Evolutionary conservation across 1,284 basidiomycete species (phyloP), one percentile per base, ranked within the genome.

Genomic region (Leccinum glutinopallens): DNA sequence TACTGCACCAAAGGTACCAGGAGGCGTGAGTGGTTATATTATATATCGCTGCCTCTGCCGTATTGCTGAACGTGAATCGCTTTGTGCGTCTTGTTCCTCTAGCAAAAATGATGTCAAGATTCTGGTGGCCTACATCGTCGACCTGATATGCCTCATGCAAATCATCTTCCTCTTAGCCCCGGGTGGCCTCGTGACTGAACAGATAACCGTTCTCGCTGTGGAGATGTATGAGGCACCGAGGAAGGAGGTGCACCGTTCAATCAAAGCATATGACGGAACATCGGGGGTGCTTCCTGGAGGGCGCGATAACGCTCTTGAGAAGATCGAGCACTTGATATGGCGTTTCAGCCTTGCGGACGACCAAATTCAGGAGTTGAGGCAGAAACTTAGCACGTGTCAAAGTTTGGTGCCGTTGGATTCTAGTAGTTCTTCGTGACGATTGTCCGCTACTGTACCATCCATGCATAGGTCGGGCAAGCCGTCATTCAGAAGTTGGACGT

Each of bases 121-220:
- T 46, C n/a, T 46, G 43, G n/a, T 1, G 43, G 43, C 39, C 22
- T 74, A 70, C 58, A 72, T 75, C 35, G 66, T 76, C 15, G 64
- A 72, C 46, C 39, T 74, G 53, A 67, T 67, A 9, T 67, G 66
- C 33, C 49, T 74, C 54, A 68, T 75, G 71, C 67, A 75, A 54
- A 39, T 37, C 15, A 17, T 72, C n/a, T 73, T 71, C 56, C 46
- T 71, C 29, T 9, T 66, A 6, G 37, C 54, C 0, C n/a, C 59
- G 1, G 33, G 59, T 2, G n/a, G 22, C 4, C 43, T 0, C 2
- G 19, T 69, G 5, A 64, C 49, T 3, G 0, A 10, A 1, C 3
- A 55, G 17, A 43, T 10, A 5, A 12, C 59, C 2, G 1, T 0
- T 39, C 25, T 25, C n/a, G 65, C 61, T 7, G 2, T 62, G 7